Evolutionary conservation across 345 rosid genomes (phyloP).

Genomic region (Odontarrhena argentea): DNA sequence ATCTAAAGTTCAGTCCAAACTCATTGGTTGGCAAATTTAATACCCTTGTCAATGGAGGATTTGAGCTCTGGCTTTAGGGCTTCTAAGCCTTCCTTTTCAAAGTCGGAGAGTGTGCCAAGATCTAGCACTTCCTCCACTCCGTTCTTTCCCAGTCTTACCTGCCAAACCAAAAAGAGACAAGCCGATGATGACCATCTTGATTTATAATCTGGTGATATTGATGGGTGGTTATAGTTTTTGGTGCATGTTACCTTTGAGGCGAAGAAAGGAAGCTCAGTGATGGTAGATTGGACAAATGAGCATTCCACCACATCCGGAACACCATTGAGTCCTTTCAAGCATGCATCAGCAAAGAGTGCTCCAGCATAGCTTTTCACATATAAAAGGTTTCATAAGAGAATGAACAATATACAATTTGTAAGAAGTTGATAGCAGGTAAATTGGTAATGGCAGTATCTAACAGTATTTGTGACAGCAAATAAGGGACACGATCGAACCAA

Average conservation of each 20-base stretch:
- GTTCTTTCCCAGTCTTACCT: constrained; percentile 83
- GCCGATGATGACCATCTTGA: not conserved
- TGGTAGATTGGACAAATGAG: constrained; percentile 71
- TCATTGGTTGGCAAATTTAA: constrained; percentile 58
- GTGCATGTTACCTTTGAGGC: constrained; percentile 61
- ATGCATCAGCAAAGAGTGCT: constrained; percentile 85
- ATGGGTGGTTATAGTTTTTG: constrained; percentile 9
- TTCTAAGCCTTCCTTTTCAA: constrained; percentile 68
- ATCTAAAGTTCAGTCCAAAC: constrained; percentile 15
- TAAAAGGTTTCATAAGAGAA: not conserved
- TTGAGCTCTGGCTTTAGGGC: constrained; percentile 68
- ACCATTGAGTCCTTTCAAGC: constrained; percentile 82
- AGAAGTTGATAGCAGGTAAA: not conserved
- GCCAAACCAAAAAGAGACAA: constrained; percentile 29
- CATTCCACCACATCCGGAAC: constrained; percentile 80
- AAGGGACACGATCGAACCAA: not conserved
- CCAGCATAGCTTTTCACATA: constrained; percentile 65
- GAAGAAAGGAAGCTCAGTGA: constrained; percentile 81
- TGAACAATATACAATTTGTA: not conserved
- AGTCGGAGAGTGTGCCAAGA: constrained; percentile 76
- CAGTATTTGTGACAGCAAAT: not conserved
- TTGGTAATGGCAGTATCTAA: not conserved
- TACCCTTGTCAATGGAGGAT: constrained; percentile 76
- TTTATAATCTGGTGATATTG: not conserved
- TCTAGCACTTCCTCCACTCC: constrained; percentile 80